Evolutionary conservation across 441 rosid genomes (phyloP).

Genomic region (Eutrema salsugineum): DNA sequence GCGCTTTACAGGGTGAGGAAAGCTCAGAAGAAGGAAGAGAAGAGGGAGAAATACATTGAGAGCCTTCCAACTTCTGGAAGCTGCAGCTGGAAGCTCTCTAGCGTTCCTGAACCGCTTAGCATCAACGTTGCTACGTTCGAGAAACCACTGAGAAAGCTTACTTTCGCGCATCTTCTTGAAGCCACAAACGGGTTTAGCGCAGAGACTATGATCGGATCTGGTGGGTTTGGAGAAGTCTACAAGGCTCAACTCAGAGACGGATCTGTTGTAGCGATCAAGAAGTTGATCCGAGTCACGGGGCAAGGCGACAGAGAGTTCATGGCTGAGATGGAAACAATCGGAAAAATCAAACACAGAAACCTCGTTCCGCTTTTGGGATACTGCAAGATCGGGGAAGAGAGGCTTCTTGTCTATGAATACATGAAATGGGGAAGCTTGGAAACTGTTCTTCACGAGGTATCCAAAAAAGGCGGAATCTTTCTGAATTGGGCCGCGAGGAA

Average conservation of each 20-base stretch:
- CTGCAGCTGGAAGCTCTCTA: slow-evolving; percentile 82
- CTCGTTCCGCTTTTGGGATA: slow-evolving; percentile 80
- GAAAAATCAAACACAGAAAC: slow-evolving; percentile 86
- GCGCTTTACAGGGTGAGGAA: slow-evolving; percentile 56
- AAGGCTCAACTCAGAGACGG: slow-evolving; percentile 75
- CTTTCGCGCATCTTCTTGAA: slow-evolving; percentile 82
- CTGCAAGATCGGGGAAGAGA: slow-evolving; percentile 88
- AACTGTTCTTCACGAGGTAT: slow-evolving; percentile 64
- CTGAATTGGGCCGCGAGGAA: slow-evolving; percentile 75
- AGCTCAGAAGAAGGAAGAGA: slow-evolving; percentile 47
- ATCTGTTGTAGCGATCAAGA: slow-evolving; percentile 74
- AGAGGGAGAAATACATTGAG: slow-evolving; percentile 74
- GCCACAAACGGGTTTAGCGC: slow-evolving; percentile 91
- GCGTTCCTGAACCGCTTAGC: slow-evolving; percentile 76
- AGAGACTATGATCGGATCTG: slow-evolving; percentile 79
- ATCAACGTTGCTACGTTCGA: slow-evolving; percentile 83
- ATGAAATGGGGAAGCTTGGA: slow-evolving; percentile 96
- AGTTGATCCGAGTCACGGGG: slow-evolving; percentile 70
- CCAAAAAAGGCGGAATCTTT: slow-evolving; percentile 39
- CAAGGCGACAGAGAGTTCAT: slow-evolving; percentile 92
- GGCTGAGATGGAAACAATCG: slow-evolving; percentile 97
- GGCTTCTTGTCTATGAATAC: slow-evolving; percentile 87
- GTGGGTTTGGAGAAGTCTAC: slow-evolving; percentile 92
- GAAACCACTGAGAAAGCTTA: slow-evolving; percentile 74
- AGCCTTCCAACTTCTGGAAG: slow-evolving; percentile 86